A percentile compares a stretch with the other conserved stretches of the same genome.
These are phyloP conservation scores for Penicillium maclennaniae DNA, from an alignment of 495 filamentous ascomycete species.

Conservation along the genomic window DNA sequence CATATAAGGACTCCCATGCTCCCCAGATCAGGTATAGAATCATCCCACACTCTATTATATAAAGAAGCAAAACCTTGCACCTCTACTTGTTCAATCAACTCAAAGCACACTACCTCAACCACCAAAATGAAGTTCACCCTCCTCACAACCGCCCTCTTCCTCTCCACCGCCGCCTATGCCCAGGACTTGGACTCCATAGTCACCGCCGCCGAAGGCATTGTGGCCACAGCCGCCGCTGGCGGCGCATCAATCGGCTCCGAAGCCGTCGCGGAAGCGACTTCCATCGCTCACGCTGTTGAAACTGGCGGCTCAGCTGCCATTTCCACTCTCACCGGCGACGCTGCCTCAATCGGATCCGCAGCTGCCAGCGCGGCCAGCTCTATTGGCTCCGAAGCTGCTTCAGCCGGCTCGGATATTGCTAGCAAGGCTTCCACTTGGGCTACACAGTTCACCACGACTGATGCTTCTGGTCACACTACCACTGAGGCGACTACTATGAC, in stretches of 20 bases:
- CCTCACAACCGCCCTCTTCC: conserved; percentile 24
- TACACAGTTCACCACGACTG: conserved; percentile 18
- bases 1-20: background rate
- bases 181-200: conserved; percentile 12
- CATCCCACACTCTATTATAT: background rate
- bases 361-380: conserved; percentile 14
- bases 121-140: conserved; percentile 28
- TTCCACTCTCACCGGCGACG: conserved; percentile 9
- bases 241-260: conserved; percentile 10
- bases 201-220: conserved; percentile 11
- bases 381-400: conserved; percentile 10
- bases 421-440: conserved; percentile 13
- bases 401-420: conserved; percentile 13
- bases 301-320: conserved; percentile 12
- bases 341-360: conserved; percentile 16
- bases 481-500: conserved; percentile 18
- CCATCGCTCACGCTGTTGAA: conserved; percentile 7
- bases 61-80: background rate
- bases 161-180: conserved; percentile 22
- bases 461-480: conserved; percentile 15
- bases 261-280: conserved; percentile 7
- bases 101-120: background rate
- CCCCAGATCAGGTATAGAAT: background rate
- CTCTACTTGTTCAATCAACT: background rate
- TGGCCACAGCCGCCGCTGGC: conserved; percentile 5